Evolutionary conservation across 1,139 yeast genomes (phyloP).

Genomic region (Nakaseomyces glabratus): DNA sequence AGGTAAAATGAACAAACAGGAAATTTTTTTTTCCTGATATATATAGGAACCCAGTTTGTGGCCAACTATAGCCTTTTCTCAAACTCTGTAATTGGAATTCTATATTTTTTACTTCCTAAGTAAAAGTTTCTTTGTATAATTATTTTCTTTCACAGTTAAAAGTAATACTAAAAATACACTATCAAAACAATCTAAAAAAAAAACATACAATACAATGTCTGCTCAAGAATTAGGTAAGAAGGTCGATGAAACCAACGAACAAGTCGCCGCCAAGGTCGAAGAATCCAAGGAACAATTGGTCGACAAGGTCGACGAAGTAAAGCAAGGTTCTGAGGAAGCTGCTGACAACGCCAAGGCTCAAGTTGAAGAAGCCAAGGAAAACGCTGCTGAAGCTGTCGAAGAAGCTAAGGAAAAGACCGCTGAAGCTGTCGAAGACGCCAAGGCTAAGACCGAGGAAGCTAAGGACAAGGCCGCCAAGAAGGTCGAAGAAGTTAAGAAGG

Average conservation of each 20-base stretch:
- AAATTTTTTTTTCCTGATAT: too few species aligned
- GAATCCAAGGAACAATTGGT: constrained; percentile 9
- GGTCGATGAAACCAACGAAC: constrained; percentile 10
- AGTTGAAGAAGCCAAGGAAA: constrained; percentile 1
- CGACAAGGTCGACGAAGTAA: constrained; percentile 18
- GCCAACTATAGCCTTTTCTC: too few species aligned
- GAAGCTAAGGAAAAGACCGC: constrained; percentile 18
- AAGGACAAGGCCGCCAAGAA: constrained; percentile 21
- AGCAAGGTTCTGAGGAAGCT: constrained; percentile 14
- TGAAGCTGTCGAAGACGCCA: constrained; percentile 19
- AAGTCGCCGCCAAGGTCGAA: constrained; percentile 7
- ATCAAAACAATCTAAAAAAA: neutral
- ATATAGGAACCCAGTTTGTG: too few species aligned
- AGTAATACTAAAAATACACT: neutral
- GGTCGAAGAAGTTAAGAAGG: constrained; percentile 13
- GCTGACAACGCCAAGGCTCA: constrained; percentile 11
- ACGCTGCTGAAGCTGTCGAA: constrained; percentile 18
- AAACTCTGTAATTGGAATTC: too few species aligned
- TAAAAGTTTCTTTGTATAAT: too few species aligned
- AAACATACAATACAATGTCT: constrained; percentile 7
- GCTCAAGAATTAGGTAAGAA: constrained; percentile 8
- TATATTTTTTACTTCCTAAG: too few species aligned
- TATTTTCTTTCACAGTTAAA: too few species aligned
- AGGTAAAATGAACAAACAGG: too few species aligned
- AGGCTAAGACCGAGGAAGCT: constrained; percentile 20